Evolutionary conservation across 495 filamentous ascomycete genomes (phyloP).

Genomic region (Rostrohypoxylon terebratum): DNA sequence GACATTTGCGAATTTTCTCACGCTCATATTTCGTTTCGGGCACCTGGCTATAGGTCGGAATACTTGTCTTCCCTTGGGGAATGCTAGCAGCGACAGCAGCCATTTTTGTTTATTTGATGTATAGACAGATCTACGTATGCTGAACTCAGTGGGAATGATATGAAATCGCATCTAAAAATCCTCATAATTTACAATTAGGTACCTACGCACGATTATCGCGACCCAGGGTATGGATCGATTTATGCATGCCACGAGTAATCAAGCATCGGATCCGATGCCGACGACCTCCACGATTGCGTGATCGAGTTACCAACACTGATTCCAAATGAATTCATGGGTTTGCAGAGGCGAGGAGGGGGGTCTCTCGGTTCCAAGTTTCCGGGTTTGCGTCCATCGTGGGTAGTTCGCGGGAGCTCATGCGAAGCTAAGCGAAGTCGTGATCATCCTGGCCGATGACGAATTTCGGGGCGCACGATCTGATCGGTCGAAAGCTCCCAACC

Average conservation of each 20-base stretch:
- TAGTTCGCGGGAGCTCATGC: slow-evolving; percentile 7
- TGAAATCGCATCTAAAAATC: not conserved
- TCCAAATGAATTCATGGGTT: slow-evolving; percentile 33
- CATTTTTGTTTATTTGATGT: slow-evolving; percentile 33
- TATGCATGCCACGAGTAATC: slow-evolving; percentile 25
- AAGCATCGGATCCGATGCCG: slow-evolving; percentile 32
- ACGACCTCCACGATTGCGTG: slow-evolving; percentile 43
- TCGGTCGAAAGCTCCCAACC: slow-evolving; percentile 30
- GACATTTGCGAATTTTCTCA: slow-evolving; percentile 27
- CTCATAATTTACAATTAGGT: too few species aligned
- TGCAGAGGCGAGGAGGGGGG: slow-evolving; percentile 7
- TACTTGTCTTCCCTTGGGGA: slow-evolving; percentile 27
- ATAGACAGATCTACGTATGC: slow-evolving; percentile 1
- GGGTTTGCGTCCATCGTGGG: slow-evolving; percentile 19
- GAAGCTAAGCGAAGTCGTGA: slow-evolving; percentile 41
- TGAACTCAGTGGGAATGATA: not conserved
- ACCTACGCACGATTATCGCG: slow-evolving; percentile 15
- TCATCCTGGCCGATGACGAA: slow-evolving; percentile 46
- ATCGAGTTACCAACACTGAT: slow-evolving; percentile 28
- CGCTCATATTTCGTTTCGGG: slow-evolving; percentile 55
- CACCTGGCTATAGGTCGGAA: slow-evolving; percentile 54
- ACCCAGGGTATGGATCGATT: slow-evolving; percentile 26
- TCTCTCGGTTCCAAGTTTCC: slow-evolving; percentile 31
- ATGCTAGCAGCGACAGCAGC: slow-evolving; percentile 41
- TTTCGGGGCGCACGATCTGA: slow-evolving; percentile 30